phyloP scores from a whole-genome alignment of 2,329 filamentous ascomycete species.

The Tolypocladium endophyticum region DNA sequence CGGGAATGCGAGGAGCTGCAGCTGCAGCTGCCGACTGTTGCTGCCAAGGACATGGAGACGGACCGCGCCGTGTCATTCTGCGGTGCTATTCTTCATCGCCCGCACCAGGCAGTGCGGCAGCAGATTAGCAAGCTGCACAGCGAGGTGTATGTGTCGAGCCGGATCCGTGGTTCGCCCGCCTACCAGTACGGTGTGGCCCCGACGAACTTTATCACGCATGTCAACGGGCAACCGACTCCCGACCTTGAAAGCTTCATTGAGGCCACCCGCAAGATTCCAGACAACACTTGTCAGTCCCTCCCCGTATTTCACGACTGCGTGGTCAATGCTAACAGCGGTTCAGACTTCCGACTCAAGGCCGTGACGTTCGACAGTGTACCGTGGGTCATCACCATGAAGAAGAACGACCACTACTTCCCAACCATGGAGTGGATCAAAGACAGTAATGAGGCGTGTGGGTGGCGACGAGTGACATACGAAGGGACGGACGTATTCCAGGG shows the following conservation, averaged over 20 bases:
- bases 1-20: constrained; percentile 71
- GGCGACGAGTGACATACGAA: constrained; percentile 54
- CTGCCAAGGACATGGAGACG: constrained; percentile 85
- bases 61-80: constrained; percentile 89
- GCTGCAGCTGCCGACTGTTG: constrained; percentile 72
- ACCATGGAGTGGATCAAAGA: constrained; percentile 63
- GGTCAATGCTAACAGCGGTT: neutral
- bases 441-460: constrained; percentile 44
- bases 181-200: constrained; percentile 89
- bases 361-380: constrained; percentile 97
- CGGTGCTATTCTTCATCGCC: constrained; percentile 83
- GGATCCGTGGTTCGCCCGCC: constrained; percentile 70
- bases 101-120: constrained; percentile 91
- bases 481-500: constrained; percentile 40
- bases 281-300: constrained; percentile 69
- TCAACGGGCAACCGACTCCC: constrained; percentile 79
- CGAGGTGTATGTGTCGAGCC: constrained; percentile 88
- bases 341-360: constrained; percentile 89
- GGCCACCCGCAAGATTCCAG: constrained; percentile 77
- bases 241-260: constrained; percentile 72
- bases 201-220: constrained; percentile 94
- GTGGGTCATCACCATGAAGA: constrained; percentile 99
- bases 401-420: constrained; percentile 93
- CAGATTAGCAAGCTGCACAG: constrained; percentile 95
- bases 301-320: neutral